A percentile compares a stretch with the other conserved stretches of the same genome.
Conservation (phyloP, 352 stramenopile genomes). For the Phytophthora melonis region DNA sequence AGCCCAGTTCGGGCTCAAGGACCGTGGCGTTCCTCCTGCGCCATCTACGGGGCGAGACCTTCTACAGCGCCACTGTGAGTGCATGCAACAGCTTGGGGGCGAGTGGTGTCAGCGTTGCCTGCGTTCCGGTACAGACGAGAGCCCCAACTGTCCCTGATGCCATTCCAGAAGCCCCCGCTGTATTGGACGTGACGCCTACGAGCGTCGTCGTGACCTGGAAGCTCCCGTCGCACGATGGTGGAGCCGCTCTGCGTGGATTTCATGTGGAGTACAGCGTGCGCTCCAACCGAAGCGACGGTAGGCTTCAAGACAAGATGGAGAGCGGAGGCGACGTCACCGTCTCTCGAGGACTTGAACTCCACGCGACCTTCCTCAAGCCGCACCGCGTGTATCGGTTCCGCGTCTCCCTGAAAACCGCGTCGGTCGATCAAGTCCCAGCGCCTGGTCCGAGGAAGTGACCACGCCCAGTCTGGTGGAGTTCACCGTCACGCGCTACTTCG, state of each 20-base stretch:
- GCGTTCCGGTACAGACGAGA: conserved; percentile 50
- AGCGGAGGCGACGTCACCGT: conserved; percentile 51
- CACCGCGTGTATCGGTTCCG: conserved; percentile 66
- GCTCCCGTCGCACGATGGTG: conserved; percentile 59
- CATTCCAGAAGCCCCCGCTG: conserved; percentile 35
- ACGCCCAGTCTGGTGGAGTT: conserved; percentile 78
- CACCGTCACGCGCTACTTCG: conserved; percentile 66
- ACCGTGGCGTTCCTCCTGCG: conserved; percentile 27
- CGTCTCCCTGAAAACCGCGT: conserved; percentile 58
- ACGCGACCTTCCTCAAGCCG: conserved; percentile 60
- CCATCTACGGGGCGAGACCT: conserved; percentile 51
- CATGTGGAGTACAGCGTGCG: conserved; percentile 62
- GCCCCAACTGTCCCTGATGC: conserved; percentile 46
- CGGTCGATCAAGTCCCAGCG: conserved; percentile 49
- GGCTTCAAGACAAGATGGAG: conserved; percentile 39
- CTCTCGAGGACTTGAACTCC: conserved; percentile 40
- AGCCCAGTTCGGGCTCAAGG: conserved; percentile 3
- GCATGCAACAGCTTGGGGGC: conserved; percentile 59
- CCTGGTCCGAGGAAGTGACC: conserved; percentile 37
- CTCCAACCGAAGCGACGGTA: conserved; percentile 13
- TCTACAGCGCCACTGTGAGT: conserved; percentile 58
- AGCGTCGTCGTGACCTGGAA: conserved; percentile 53
- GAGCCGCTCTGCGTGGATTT: conserved; percentile 51
- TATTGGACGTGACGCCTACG: conserved; percentile 58
- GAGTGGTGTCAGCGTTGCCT: conserved; percentile 49